Evolutionary conservation across 179 eudicot genomes (phyloP).

Genomic region (Patellifolia procumbens): DNA sequence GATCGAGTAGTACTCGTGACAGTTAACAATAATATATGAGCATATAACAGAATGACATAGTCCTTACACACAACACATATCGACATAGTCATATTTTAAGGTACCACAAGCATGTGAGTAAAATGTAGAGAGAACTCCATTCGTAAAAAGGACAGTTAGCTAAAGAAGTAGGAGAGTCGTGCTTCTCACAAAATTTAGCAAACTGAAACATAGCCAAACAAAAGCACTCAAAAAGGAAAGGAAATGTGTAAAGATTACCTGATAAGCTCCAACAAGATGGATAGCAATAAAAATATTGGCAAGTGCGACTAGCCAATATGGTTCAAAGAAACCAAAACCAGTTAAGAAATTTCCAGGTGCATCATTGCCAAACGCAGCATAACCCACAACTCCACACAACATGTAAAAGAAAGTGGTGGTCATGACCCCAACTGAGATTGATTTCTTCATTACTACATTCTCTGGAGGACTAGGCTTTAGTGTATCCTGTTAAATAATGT

Average conservation of each 20-base stretch:
- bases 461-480: constrained; percentile 49
- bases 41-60: too few species aligned
- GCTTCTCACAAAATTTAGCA: too few species aligned
- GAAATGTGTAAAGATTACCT: constrained; percentile 31
- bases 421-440: constrained; percentile 36
- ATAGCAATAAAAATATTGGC: constrained; percentile 56
- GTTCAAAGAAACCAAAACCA: constrained; percentile 72
- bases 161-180: too few species aligned
- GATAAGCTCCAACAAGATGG: constrained; percentile 69
- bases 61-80: too few species aligned
- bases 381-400: constrained; percentile 58
- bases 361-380: constrained; percentile 66
- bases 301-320: constrained; percentile 63
- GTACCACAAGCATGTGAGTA: too few species aligned
- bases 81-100: too few species aligned
- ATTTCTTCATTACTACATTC: constrained; percentile 56
- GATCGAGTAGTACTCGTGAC: too few species aligned
- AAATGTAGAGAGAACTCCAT: too few species aligned
- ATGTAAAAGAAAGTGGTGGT: constrained; percentile 56
- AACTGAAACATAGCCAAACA: too few species aligned
- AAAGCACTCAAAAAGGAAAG: not conserved
- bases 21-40: too few species aligned
- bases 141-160: too few species aligned
- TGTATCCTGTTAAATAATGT: constrained; percentile 39
- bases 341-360: constrained; percentile 73